These are phyloP conservation scores for Yamadazyma oceani DNA, from an alignment of 1,139 yeast species.

Conservation along the genomic window DNA sequence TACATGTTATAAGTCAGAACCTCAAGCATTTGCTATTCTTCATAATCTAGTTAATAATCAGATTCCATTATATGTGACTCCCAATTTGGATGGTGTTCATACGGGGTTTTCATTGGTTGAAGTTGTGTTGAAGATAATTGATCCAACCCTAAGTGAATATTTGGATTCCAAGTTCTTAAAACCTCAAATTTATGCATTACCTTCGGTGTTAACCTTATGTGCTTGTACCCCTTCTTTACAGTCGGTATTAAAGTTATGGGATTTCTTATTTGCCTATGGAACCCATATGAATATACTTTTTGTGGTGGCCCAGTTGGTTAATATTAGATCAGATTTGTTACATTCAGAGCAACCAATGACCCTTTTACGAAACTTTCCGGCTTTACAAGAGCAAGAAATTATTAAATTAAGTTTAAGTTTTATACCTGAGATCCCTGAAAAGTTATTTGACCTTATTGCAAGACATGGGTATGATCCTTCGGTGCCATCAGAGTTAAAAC, in stretches of 20 bases:
- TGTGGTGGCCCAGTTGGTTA: conserved; percentile 78
- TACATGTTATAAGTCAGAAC: conserved; percentile 70
- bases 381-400: conserved; percentile 69
- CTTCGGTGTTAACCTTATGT: conserved; percentile 80
- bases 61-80: conserved; percentile 78
- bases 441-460: conserved; percentile 64
- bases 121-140: conserved; percentile 66
- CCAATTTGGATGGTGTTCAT: conserved; percentile 80
- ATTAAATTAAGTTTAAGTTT: conserved; percentile 80
- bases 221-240: conserved; percentile 88
- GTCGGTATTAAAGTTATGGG: conserved; percentile 83
- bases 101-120: conserved; percentile 74
- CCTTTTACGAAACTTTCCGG: conserved; percentile 70
- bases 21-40: conserved; percentile 78
- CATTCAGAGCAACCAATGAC: conserved; percentile 70
- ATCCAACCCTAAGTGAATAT: conserved; percentile 64
- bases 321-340: conserved; percentile 62
- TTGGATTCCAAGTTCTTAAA: conserved; percentile 64
- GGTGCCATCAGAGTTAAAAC: conserved; percentile 41
- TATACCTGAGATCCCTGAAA: conserved; percentile 71
- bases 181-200: conserved; percentile 87
- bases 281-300: conserved; percentile 84
- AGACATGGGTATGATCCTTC: conserved; percentile 68
- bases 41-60: conserved; percentile 56
- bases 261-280: conserved; percentile 87